A percentile compares a stretch with the other conserved stretches of the same genome.
phyloP scores from a whole-genome alignment of 1,139 yeast genomes.

The Zygosaccharomyces sapae region DNA sequence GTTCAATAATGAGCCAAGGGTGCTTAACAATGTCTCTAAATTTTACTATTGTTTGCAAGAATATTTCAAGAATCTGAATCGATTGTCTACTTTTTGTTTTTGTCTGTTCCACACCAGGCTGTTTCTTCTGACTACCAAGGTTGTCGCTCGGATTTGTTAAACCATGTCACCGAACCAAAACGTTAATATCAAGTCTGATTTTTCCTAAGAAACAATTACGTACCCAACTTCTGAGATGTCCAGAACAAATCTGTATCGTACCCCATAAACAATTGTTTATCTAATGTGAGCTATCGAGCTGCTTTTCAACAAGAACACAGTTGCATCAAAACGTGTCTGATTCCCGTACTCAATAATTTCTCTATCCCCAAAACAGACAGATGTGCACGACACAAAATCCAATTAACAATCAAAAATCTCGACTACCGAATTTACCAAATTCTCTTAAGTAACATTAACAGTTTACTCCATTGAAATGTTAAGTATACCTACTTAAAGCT shows the following conservation, averaged over 20 bases:
- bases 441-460: neutral
- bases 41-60: too few species aligned
- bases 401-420: neutral
- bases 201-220: too few species aligned
- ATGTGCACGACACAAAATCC: neutral
- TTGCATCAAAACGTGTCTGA: neutral
- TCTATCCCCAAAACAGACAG: neutral
- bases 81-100: too few species aligned
- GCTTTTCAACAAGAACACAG: neutral
- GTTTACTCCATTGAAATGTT: neutral
- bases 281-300: neutral
- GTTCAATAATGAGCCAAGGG: too few species aligned
- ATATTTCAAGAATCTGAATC: too few species aligned
- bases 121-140: too few species aligned
- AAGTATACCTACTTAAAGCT: conserved; percentile 5
- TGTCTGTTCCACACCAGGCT: too few species aligned
- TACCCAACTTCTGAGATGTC: neutral
- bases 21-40: too few species aligned
- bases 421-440: neutral
- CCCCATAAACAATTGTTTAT: neutral
- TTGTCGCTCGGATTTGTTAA: too few species aligned
- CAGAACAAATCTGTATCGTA: neutral
- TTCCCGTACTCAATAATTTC: neutral
- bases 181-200: too few species aligned
- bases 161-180: too few species aligned